Evolutionary conservation across 2,329 filamentous ascomycete species (phyloP).

Genomic region (Penicillium sp.): DNA sequence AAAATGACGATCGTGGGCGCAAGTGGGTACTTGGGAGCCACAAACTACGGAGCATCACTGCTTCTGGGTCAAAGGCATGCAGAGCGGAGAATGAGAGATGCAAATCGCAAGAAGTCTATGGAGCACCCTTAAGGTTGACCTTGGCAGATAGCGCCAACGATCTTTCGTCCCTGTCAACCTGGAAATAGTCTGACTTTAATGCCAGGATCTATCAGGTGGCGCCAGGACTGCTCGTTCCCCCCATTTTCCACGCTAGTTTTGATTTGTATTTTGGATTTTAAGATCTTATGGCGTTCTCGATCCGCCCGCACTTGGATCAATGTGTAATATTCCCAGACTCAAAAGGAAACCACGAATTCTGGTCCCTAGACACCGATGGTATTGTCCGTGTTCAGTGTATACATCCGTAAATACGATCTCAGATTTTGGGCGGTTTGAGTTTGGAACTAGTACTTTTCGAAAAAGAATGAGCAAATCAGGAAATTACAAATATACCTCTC

Average conservation of each 20-base stretch:
- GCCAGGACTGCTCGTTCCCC: constrained; percentile 13
- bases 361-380: not conserved
- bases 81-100: constrained; percentile 20
- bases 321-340: not conserved
- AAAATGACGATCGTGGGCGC: constrained; percentile 30
- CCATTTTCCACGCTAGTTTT: constrained; percentile 8
- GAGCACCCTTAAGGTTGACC: constrained; percentile 21
- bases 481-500: not conserved
- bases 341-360: not conserved
- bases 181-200: constrained; percentile 16
- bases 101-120: constrained; percentile 17
- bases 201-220: constrained; percentile 22
- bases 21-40: constrained; percentile 23
- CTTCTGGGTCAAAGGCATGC: constrained; percentile 18
- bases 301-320: not conserved
- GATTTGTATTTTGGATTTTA: not conserved
- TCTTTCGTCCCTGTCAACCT: constrained; percentile 20
- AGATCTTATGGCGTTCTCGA: not conserved
- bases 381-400: not conserved
- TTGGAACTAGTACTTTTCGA: not conserved
- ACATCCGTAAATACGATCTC: constrained; percentile 8
- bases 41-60: constrained; percentile 19
- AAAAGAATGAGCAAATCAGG: not conserved
- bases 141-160: constrained; percentile 26
- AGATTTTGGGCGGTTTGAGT: not conserved